These are phyloP conservation scores for Fonsecaea pugnacius DNA, from an alignment of 2,329 filamentous ascomycete species.

Conservation along the genomic window DNA sequence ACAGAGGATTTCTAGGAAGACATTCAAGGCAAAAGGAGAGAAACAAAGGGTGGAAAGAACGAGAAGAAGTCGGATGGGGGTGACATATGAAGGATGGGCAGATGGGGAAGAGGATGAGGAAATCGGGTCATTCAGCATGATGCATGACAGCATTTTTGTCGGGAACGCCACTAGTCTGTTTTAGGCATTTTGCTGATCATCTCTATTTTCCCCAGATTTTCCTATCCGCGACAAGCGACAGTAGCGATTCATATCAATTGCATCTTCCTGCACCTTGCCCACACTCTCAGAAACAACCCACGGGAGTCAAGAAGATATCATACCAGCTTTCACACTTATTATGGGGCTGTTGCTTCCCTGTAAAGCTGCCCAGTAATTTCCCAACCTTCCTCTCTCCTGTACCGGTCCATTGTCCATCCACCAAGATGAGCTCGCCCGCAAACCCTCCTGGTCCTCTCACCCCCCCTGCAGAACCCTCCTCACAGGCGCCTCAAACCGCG, in stretches of 20 bases:
- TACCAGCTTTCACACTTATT: background rate
- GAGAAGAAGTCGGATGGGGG: background rate
- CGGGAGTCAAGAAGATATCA: background rate
- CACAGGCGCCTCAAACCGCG: conserved; percentile 35
- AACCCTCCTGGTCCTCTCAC: conserved; percentile 44
- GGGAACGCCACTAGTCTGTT: background rate
- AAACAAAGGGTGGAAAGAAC: background rate
- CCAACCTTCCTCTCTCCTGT: background rate
- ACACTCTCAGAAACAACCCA: background rate
- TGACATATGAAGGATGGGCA: conserved; percentile 12
- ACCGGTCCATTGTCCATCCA: background rate
- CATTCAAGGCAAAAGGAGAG: conserved; percentile 1
- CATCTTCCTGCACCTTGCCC: background rate
- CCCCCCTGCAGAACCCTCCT: conserved; percentile 48
- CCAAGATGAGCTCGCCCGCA: conserved; percentile 31
- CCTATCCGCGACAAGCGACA: background rate
- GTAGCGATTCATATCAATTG: background rate
- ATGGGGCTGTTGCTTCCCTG: background rate
- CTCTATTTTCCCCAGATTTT: conserved; percentile 14
- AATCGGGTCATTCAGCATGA: conserved; percentile 10
- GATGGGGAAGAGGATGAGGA: background rate
- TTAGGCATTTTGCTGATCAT: background rate
- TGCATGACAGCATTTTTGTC: conserved; percentile 16
- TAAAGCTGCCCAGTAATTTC: background rate
- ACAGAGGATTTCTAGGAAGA: conserved; percentile 9